phyloP scores from a whole-genome alignment of 768 basidiomycete genomes.

The Dendrothele bispora region DNA sequence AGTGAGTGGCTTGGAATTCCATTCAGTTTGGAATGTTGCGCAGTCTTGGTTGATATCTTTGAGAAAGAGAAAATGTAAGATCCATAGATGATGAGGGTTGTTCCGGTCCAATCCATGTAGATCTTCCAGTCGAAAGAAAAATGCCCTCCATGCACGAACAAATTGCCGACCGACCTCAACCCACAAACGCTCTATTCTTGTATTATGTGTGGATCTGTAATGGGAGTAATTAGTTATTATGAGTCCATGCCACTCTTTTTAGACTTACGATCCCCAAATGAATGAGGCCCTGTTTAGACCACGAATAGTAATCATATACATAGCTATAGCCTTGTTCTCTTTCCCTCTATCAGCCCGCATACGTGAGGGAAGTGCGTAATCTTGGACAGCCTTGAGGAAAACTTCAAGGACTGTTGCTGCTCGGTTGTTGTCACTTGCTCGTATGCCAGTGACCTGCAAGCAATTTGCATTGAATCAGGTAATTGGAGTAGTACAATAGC shows the following conservation, averaged over 20 bases:
- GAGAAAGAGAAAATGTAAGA: conserved; percentile 36
- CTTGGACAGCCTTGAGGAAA: conserved; percentile 20
- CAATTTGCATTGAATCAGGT: conserved; percentile 1
- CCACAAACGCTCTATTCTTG: conserved; percentile 44
- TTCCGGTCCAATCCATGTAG: conserved; percentile 30
- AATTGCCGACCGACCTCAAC: conserved; percentile 41
- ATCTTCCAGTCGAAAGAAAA: conserved; percentile 35
- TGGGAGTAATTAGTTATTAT: no score
- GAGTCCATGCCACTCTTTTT: no score
- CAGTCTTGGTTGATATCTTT: conserved; percentile 27
- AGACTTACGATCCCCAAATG: conserved; percentile 21
- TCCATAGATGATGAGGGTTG: conserved; percentile 39
- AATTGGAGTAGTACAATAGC: neutral
- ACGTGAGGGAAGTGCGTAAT: conserved; percentile 25
- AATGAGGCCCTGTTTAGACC: conserved; percentile 16
- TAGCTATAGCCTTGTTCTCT: conserved; percentile 26
- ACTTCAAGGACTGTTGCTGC: conserved; percentile 30
- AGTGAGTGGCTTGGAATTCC: conserved; percentile 31
- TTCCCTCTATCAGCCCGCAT: conserved; percentile 33
- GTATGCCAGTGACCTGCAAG: conserved; percentile 23
- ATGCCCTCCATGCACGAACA: conserved; percentile 36
- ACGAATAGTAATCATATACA: conserved; percentile 9
- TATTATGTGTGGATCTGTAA: conserved; percentile 37
- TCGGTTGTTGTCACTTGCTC: conserved; percentile 31
- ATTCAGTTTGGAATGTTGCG: conserved; percentile 20